phyloP scores from a whole-genome alignment of 192 early-diverging fungal genomes.

The Glomus cerebriforme region DNA sequence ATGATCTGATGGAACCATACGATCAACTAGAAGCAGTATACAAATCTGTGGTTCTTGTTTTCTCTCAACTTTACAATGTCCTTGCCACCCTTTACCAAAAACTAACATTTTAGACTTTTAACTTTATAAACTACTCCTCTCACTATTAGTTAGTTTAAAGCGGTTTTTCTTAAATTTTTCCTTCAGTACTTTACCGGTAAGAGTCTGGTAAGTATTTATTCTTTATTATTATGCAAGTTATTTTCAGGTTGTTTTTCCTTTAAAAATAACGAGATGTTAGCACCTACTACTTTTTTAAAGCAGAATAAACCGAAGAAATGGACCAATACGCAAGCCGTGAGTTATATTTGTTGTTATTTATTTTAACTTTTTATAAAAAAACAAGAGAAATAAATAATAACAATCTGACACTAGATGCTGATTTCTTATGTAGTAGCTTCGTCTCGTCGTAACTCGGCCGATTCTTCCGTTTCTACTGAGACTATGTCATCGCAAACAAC shows the following conservation, averaged over 20 bases:
- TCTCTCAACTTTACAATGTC: slow-evolving; percentile 19
- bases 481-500: slow-evolving; percentile 26
- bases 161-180: not conserved
- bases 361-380: too few species aligned
- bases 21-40: slow-evolving; percentile 29
- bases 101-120: not conserved
- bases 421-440: not conserved
- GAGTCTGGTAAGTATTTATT: slow-evolving; percentile 14
- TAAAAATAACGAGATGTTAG: slow-evolving; percentile 9
- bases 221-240: slow-evolving; percentile 1
- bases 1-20: slow-evolving; percentile 19
- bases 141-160: slow-evolving; percentile 10
- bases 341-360: slow-evolving; percentile 1
- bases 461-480: slow-evolving; percentile 8
- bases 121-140: not conserved
- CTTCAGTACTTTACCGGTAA: slow-evolving; percentile 9
- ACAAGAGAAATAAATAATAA: not conserved
- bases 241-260: not conserved
- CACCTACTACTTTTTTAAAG: not conserved
- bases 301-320: slow-evolving; percentile 14
- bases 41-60: slow-evolving; percentile 20
- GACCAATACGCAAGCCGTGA: not conserved
- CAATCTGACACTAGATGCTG: not conserved
- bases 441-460: slow-evolving; percentile 21
- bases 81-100: slow-evolving; percentile 11